These are phyloP conservation scores for Solanum neorickii DNA, from an alignment of 257 asterid species.

Conservation along the genomic window DNA sequence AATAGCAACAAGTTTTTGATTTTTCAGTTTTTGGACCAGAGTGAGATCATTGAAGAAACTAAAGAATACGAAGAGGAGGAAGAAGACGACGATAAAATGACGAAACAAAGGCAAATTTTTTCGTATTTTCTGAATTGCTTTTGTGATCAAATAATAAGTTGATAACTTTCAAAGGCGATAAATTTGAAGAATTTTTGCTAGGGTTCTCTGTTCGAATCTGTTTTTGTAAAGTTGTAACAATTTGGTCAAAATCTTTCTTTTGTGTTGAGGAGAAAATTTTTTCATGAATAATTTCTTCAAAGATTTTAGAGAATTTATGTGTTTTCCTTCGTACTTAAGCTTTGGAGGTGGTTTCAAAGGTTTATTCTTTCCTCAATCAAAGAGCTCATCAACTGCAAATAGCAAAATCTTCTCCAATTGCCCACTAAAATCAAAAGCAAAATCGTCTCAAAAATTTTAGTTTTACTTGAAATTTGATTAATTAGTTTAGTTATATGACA, in stretches of 20 bases:
- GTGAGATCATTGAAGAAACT: too few species aligned
- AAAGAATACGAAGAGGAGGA: too few species aligned
- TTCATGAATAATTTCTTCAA: slow-evolving; percentile 22
- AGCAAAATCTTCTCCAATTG: slow-evolving; percentile 31
- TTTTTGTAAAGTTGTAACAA: slow-evolving; percentile 42
- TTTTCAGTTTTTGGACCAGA: too few species aligned
- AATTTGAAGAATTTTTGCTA: too few species aligned
- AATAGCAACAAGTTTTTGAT: too few species aligned
- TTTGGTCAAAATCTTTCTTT: slow-evolving; percentile 40
- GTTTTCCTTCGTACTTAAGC: slow-evolving; percentile 7
- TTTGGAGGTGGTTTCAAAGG: slow-evolving; percentile 70
- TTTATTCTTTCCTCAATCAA: slow-evolving; percentile 65
- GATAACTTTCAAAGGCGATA: too few species aligned
- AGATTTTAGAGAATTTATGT: slow-evolving; percentile 40
- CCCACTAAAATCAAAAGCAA: slow-evolving; percentile 74
- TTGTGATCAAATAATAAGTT: too few species aligned
- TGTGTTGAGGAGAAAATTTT: slow-evolving; percentile 36
- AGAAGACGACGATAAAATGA: too few species aligned
- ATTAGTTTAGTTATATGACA: too few species aligned
- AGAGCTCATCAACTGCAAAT: slow-evolving; percentile 64
- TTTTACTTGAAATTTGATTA: too few species aligned
- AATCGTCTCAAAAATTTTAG: not conserved
- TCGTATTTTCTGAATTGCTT: too few species aligned
- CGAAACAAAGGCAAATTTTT: too few species aligned
- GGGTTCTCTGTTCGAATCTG: slow-evolving; percentile 8